phyloP scores from a whole-genome alignment of 805 yeast genomes.

The Candida corydali region DNA sequence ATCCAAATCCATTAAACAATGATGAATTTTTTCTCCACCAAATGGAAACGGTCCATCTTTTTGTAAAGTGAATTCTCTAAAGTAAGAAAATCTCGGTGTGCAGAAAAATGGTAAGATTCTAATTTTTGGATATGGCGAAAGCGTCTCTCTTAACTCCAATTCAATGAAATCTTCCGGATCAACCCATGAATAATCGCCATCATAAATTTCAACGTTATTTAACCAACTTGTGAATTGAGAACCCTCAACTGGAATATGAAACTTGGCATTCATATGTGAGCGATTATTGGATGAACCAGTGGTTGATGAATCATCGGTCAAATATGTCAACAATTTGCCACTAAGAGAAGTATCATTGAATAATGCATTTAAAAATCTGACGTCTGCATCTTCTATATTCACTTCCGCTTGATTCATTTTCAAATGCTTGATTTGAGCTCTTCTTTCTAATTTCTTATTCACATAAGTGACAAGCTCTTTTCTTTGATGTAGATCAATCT shows the following conservation, averaged over 20 bases:
- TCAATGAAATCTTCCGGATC: constrained; percentile 77
- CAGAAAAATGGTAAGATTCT: constrained; percentile 43
- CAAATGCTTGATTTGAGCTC: constrained; percentile 44
- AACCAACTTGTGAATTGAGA: constrained; percentile 18
- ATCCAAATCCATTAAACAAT: constrained; percentile 52
- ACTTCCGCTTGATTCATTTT: constrained; percentile 66
- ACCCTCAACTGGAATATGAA: not conserved
- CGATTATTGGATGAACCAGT: constrained; percentile 4
- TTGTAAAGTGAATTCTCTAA: constrained; percentile 47
- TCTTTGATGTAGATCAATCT: constrained; percentile 39
- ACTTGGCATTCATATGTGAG: not conserved
- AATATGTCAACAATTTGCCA: constrained; percentile 19
- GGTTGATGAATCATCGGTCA: constrained; percentile 11
- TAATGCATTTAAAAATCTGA: constrained; percentile 60
- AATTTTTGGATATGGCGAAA: constrained; percentile 39
- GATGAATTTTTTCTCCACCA: constrained; percentile 60
- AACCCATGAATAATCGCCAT: constrained; percentile 51
- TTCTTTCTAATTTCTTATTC: constrained; percentile 33
- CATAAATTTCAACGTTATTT: constrained; percentile 20
- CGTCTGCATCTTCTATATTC: constrained; percentile 63
- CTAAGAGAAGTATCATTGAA: constrained; percentile 52
- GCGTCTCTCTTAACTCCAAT: constrained; percentile 47
- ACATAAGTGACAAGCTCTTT: constrained; percentile 32
- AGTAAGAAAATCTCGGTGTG: constrained; percentile 59
- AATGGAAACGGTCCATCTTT: constrained; percentile 51